These are phyloP conservation scores for Aspergillus fructus DNA, from an alignment of 2,329 filamentous ascomycete genomes.

Conservation along the genomic window DNA sequence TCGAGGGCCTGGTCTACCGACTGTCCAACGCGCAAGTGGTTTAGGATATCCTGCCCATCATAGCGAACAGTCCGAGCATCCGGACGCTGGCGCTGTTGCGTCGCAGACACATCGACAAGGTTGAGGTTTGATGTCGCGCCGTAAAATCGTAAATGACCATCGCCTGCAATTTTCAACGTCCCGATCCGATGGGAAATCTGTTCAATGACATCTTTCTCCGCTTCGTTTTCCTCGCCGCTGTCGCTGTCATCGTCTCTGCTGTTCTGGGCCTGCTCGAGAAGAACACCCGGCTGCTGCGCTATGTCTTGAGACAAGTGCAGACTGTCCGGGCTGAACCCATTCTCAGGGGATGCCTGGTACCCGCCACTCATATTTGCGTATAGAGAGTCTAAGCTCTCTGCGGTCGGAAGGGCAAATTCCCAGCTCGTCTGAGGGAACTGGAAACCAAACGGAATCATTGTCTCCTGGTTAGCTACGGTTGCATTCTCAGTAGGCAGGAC, in stretches of 20 bases:
- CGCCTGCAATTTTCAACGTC: constrained; percentile 43
- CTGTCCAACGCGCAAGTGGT: constrained; percentile 43
- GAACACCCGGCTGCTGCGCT: constrained; percentile 24
- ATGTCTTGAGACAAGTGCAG: constrained; percentile 28
- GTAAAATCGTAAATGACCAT: constrained; percentile 46
- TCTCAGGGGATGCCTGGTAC: constrained; percentile 19
- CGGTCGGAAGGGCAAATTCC: constrained; percentile 38
- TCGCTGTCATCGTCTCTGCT: constrained; percentile 30
- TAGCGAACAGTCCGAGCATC: constrained; percentile 40
- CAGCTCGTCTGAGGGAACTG: constrained; percentile 29
- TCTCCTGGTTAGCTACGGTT: constrained; percentile 16
- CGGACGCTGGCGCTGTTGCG: constrained; percentile 14
- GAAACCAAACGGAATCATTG: constrained; percentile 24
- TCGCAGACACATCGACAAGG: constrained; percentile 39
- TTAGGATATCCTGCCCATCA: constrained; percentile 42
- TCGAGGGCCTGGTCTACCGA: constrained; percentile 42
- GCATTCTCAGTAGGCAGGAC: constrained; percentile 6
- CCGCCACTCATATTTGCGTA: constrained; percentile 33
- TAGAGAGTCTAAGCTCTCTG: constrained; percentile 35
- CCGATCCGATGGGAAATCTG: constrained; percentile 47
- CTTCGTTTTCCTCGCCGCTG: constrained; percentile 39
- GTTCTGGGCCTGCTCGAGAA: constrained; percentile 22
- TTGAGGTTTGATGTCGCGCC: constrained; percentile 48
- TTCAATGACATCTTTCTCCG: constrained; percentile 41
- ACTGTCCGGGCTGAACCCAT: constrained; percentile 26